Conservation (phyloP, 257 asterid species). For the Ilex aquifolium region DNA sequence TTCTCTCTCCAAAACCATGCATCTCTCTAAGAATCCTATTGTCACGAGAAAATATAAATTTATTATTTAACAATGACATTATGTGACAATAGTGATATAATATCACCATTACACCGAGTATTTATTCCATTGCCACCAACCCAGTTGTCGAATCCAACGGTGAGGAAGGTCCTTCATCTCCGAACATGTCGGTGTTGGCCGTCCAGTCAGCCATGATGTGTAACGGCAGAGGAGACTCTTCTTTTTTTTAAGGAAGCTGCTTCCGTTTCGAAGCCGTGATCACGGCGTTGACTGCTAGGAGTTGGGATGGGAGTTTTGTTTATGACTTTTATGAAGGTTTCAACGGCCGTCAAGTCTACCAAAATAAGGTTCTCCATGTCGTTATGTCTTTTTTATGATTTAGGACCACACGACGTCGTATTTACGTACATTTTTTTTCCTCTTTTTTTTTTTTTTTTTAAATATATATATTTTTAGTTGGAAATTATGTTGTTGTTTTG, state of each 20-base stretch:
- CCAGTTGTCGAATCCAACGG: too few relatives aligned
- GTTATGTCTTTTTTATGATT: constrained; percentile 2
- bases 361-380: constrained; percentile 22
- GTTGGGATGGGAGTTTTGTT: too few relatives aligned
- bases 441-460: constrained; percentile 31
- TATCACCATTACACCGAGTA: too few relatives aligned
- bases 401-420: constrained; percentile 35
- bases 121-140: too few relatives aligned
- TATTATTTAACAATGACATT: too few relatives aligned
- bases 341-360: constrained; percentile 48
- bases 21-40: too few relatives aligned
- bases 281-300: constrained; percentile 23
- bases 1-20: too few relatives aligned
- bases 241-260: constrained; percentile 39
- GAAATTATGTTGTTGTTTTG: too few relatives aligned
- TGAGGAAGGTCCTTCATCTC: neutral
- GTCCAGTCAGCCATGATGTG: neutral
- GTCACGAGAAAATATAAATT: too few relatives aligned
- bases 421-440: constrained; percentile 45
- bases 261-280: constrained; percentile 46
- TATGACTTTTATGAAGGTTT: neutral
- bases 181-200: neutral
- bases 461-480: too few relatives aligned
- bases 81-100: too few relatives aligned
- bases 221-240: constrained; percentile 8